Percentiles rank a stretch among this genome's conserved stretches.
Conservation (phyloP, 1,139 yeast genomes). For the Yamadazyma triangularis region DNA sequence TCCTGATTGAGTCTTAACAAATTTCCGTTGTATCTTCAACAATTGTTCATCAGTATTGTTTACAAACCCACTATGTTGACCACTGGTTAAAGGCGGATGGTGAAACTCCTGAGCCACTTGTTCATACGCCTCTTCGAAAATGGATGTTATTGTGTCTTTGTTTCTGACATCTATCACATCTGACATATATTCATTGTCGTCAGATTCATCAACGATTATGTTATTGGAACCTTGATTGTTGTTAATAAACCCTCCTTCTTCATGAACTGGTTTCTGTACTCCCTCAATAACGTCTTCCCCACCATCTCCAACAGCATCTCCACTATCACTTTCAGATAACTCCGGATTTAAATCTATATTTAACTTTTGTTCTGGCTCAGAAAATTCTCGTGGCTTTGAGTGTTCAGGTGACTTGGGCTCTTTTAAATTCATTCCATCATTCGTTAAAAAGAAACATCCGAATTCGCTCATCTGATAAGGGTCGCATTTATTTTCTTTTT, state of each 20-base stretch:
- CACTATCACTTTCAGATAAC: slow-evolving; percentile 14
- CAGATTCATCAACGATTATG: neutral
- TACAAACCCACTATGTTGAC: slow-evolving; percentile 59
- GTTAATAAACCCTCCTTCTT: neutral
- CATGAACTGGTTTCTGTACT: neutral
- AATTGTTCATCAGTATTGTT: slow-evolving; percentile 58
- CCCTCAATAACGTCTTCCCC: neutral
- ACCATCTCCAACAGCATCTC: neutral
- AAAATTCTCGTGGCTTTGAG: slow-evolving; percentile 41
- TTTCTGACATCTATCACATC: neutral
- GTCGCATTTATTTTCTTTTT: neutral
- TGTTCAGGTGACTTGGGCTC: slow-evolving; percentile 45
- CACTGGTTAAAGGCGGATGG: slow-evolving; percentile 11
- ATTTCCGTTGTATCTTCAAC: slow-evolving; percentile 56
- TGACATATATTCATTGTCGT: neutral
- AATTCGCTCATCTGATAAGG: slow-evolving; percentile 1
- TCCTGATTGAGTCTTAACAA: slow-evolving; percentile 56
- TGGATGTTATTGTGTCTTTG: slow-evolving; percentile 2
- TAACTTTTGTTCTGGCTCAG: slow-evolving; percentile 25
- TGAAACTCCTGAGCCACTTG: slow-evolving; percentile 3
- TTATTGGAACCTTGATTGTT: too few species aligned
- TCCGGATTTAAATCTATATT: slow-evolving; percentile 41
- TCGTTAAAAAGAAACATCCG: neutral
- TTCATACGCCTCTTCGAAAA: slow-evolving; percentile 11
- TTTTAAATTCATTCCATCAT: neutral